These are phyloP conservation scores for Moricandia moricandioides DNA, from an alignment of 345 rosid species.

Conservation along the genomic window DNA sequence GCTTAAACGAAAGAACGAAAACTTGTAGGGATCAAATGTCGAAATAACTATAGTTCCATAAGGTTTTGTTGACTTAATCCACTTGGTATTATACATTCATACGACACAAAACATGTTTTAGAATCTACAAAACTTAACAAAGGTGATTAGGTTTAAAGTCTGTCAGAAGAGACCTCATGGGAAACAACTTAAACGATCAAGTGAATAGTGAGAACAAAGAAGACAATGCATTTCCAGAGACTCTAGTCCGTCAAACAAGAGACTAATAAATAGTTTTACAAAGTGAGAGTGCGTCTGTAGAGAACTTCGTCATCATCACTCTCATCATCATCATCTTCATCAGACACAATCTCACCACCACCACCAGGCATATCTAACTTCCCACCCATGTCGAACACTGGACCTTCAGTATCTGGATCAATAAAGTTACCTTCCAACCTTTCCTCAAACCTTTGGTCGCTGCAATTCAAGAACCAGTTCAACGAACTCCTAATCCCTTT, in stretches of 20 bases:
- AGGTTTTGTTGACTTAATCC: slow-evolving; percentile 4
- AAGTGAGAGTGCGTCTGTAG: slow-evolving; percentile 51
- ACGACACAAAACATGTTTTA: neutral
- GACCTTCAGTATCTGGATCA: slow-evolving; percentile 69
- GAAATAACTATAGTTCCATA: slow-evolving; percentile 5
- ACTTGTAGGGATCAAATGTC: slow-evolving; percentile 10
- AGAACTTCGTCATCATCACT: slow-evolving; percentile 60
- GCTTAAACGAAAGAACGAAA: neutral
- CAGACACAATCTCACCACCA: slow-evolving; percentile 61
- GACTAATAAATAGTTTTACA: neutral
- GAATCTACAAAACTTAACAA: neutral
- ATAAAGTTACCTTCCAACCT: slow-evolving; percentile 64
- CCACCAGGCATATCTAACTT: slow-evolving; percentile 69
- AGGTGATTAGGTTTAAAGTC: neutral
- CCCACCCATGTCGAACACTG: slow-evolving; percentile 76
- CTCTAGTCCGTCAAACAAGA: neutral
- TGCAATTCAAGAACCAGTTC: slow-evolving; percentile 91
- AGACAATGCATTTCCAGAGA: neutral
- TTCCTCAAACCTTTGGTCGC: slow-evolving; percentile 91
- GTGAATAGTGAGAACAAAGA: slow-evolving; percentile 1
- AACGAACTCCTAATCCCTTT: slow-evolving; percentile 72
- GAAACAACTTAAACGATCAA: neutral
- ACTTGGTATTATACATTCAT: neutral
- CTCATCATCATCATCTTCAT: slow-evolving; percentile 62
- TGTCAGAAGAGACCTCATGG: neutral